Percentiles rank a stretch among this genome's conserved stretches.
Evolutionary conservation across 2,329 filamentous ascomycete species (phyloP).

Genomic region (Colletotrichum lupini): DNA sequence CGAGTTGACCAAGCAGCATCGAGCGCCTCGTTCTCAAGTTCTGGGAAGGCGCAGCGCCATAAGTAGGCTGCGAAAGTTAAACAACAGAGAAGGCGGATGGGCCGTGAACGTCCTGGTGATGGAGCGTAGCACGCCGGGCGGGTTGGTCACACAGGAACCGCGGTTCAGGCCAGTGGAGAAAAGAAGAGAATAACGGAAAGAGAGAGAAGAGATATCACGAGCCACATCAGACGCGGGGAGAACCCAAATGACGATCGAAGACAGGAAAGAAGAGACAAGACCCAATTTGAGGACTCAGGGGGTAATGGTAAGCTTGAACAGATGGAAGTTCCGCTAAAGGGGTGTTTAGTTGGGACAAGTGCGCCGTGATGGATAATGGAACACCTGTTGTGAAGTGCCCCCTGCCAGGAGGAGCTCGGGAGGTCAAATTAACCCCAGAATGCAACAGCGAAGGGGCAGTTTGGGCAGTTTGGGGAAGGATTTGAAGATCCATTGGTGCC

Average conservation of each 20-base stretch:
- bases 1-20: not conserved
- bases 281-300: not conserved
- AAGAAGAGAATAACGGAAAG: not conserved
- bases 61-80: not conserved
- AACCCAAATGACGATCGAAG: not conserved
- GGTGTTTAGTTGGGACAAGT: not conserved
- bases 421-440: not conserved
- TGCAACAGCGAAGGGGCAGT: not conserved
- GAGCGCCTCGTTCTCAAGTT: not conserved
- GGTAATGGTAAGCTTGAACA: not conserved
- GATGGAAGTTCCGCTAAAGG: not conserved
- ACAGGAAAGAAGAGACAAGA: not conserved
- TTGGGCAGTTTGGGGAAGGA: not conserved
- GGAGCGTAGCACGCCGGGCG: constrained; percentile 10
- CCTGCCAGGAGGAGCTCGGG: not conserved
- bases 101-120: not conserved
- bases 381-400: not conserved
- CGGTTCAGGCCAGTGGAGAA: not conserved
- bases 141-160: constrained; percentile 1
- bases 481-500: not conserved
- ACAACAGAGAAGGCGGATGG: not conserved
- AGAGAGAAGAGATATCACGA: not conserved
- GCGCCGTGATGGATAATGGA: not conserved
- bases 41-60: not conserved
- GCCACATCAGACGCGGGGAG: not conserved